Evolutionary conservation across 176 grass and related monocot genomes (phyloP).

Genomic region (Musa beccarii): DNA sequence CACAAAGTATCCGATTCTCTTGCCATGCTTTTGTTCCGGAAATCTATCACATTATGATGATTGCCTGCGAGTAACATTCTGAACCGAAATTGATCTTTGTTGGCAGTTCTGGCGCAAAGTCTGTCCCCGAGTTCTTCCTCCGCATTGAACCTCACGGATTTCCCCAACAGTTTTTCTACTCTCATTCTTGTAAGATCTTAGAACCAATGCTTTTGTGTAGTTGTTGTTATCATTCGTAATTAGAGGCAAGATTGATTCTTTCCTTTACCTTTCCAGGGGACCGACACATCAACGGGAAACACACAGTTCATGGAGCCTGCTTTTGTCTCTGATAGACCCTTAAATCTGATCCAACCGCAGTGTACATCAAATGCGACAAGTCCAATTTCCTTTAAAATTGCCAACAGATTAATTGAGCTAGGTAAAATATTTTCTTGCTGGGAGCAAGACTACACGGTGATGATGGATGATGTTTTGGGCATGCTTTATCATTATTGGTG

Average conservation of each 20-base stretch:
- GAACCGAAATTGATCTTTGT: not conserved
- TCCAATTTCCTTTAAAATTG: constrained; percentile 30
- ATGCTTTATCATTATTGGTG: not conserved
- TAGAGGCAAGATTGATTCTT: constrained; percentile 6
- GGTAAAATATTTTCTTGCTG: constrained; percentile 28
- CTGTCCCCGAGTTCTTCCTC: constrained; percentile 37
- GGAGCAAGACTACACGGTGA: not conserved
- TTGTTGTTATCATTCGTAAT: not conserved
- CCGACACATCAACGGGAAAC: constrained; percentile 32
- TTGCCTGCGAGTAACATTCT: too few species aligned
- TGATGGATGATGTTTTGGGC: not conserved
- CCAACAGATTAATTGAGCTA: constrained; percentile 23
- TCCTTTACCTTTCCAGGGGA: constrained; percentile 32
- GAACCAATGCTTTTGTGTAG: not conserved
- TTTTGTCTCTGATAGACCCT: constrained; percentile 38
- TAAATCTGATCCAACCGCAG: constrained; percentile 49
- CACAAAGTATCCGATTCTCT: constrained; percentile 38
- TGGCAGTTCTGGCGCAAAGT: constrained; percentile 43
- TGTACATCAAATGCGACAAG: constrained; percentile 32
- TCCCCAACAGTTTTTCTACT: constrained; percentile 33
- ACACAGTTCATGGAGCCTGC: constrained; percentile 60
- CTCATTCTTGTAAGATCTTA: constrained; percentile 47
- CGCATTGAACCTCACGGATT: constrained; percentile 43
- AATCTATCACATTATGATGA: not conserved
- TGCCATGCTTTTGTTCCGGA: too few species aligned